Base-by-base conservation (phyloP, 257 asterid genomes). In the Primulina tabacum region DNA sequence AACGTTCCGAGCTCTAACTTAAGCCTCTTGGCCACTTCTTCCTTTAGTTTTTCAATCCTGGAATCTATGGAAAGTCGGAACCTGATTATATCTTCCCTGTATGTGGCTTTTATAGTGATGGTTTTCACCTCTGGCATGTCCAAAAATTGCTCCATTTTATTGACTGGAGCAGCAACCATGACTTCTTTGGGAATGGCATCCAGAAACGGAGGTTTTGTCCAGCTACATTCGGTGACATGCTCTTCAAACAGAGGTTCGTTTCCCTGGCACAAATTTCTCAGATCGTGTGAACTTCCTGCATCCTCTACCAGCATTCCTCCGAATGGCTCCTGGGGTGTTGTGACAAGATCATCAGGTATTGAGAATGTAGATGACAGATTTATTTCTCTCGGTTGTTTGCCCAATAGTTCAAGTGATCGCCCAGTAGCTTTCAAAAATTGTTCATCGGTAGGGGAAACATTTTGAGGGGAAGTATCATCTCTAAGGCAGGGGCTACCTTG, bases 211-310 rank as follows among this genome's bases (percentile, higher is more conserved):
- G 77, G 81, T 56, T 76, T 84, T 30, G 84, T 84, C 95, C 92
- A 83, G 74, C 88, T 83, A 82, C 78, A 83, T 38, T 86, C 88
- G 0, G 83, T 76, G 18, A 74, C 60, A 1, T 80, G 86, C 66
- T 88, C 90, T 26, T 87, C 94, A 24, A 82, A 70, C 7, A 76
- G 70, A 7, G 82, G 61, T 28, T 87, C 90, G 0, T 86, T 84
- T 18, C 66, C 65, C 20, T 86, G 85, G 69, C 95, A 89, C 29
- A 87, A 77, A 43, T 89, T 86, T 67, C 77, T 74, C 20, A 90
- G 80, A 83, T 90, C 97, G 34, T 89, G 97, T 12, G 91, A 89
- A 73, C 96, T 91, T 66, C 95, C 95, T 6, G 89, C 95, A 70
- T 87, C 90, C 83, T 91, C 96, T 1, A 87, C 67, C n/a, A 87